Evolutionary conservation across 2,329 filamentous ascomycete genomes (phyloP), one percentile per base, ranked within the genome.

Genomic region (Cladorrhinum sp.): DNA sequence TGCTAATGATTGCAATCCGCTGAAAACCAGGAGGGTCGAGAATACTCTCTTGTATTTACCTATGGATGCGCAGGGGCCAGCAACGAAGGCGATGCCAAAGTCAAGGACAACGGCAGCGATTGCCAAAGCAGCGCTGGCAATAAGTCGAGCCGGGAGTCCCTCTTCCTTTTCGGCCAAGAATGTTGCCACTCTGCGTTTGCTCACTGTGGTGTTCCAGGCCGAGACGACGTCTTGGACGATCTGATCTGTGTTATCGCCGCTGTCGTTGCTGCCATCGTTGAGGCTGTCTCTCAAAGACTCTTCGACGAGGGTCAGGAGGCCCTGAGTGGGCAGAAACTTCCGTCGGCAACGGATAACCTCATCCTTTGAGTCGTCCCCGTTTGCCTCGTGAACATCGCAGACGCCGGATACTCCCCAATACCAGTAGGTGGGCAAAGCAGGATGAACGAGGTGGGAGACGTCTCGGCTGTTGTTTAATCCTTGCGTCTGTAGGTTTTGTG

Each of bases 171-270:
- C 57, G 16, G 5, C 21, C 6, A 64, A 51, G 9, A 39, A 28
- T 12, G 33, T 16, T 20, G 42, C 42, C 7, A 46, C 42, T 20
- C 42, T 46, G 42, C 60, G 51, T 14, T 36, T 58, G 61, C 16
- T 53, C 26, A 63, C 33, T 21, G 53, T 60, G 7, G 55, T 48
- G 18, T 58, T 59, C 64, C 64, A 65, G 30, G 54, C 2, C n/a
- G 39, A 26, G 4, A 57, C 2, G 18, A 57, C 24, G 9, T 33
- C 24, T 39, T n/a, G 36, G 28, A 48, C 54, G 21, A 30, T 20
- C n/a, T 55, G 49, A 14, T 57, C 30, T 28, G 42, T 46, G 10
- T 46, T 16, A 16, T 46, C 18, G 42, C 18, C 16, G 42, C 8
- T 46, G 42, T 16, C 42, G 42, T 20, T 18, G 24, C 33, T 36